These are phyloP conservation scores for Penicillium sp. DNA, from an alignment of 2,329 filamentous ascomycete species.

Conservation along the genomic window DNA sequence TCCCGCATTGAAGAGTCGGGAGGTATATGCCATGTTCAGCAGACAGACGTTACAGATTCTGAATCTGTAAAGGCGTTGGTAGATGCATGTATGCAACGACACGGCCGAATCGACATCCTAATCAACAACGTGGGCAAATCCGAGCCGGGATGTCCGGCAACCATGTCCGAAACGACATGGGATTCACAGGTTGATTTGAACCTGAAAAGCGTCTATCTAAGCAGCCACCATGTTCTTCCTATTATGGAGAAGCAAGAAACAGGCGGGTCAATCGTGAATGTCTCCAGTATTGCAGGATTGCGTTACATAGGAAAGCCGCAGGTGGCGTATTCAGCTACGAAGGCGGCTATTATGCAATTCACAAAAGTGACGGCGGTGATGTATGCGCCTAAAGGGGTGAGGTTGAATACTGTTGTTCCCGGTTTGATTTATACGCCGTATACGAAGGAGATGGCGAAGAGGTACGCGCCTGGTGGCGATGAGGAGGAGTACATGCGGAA, in stretches of 20 bases:
- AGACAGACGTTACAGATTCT: constrained; percentile 51
- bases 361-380: constrained; percentile 48
- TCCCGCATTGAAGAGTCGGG: constrained; percentile 32
- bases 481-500: constrained; percentile 39
- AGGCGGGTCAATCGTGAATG: constrained; percentile 38
- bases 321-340: constrained; percentile 51
- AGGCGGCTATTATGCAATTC: constrained; percentile 50
- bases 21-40: constrained; percentile 40
- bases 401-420: constrained; percentile 54
- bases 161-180: constrained; percentile 49
- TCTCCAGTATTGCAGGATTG: constrained; percentile 44
- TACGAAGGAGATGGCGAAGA: constrained; percentile 41
- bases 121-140: constrained; percentile 59
- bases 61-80: constrained; percentile 51
- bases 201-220: constrained; percentile 36
- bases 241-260: constrained; percentile 30
- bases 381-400: constrained; percentile 32
- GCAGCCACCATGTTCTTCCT: constrained; percentile 31
- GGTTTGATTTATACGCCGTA: constrained; percentile 56
- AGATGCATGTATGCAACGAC: constrained; percentile 48
- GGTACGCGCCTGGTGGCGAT: constrained; percentile 42
- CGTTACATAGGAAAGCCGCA: constrained; percentile 52
- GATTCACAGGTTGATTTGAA: constrained; percentile 47
- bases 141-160: constrained; percentile 49
- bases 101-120: constrained; percentile 56